phyloP scores from a whole-genome alignment of 169 alveolate genomes.

The Plasmodium vivax region DNA sequence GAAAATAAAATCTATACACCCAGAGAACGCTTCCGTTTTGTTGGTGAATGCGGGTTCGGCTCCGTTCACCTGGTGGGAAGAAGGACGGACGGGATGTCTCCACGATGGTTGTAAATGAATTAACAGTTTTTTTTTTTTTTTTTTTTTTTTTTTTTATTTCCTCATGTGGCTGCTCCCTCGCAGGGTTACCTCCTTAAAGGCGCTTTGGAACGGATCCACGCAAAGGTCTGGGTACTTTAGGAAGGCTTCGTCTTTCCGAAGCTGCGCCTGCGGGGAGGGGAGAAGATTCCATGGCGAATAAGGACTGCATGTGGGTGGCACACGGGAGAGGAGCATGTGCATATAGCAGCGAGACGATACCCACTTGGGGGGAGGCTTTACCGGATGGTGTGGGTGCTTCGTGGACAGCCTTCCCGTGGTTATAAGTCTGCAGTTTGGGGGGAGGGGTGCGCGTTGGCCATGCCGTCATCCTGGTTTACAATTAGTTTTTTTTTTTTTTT shows the following conservation, averaged over 20 bases:
- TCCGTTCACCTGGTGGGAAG: conserved; percentile 27
- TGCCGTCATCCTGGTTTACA: neutral
- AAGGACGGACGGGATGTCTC: neutral
- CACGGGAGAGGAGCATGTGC: too few relatives aligned
- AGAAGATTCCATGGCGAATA: neutral
- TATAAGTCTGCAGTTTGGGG: conserved; percentile 30
- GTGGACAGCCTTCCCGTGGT: conserved; percentile 25
- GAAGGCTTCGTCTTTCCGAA: conserved; percentile 27
- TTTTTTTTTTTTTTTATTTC: neutral
- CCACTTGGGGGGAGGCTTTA: neutral
- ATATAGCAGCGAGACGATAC: neutral
- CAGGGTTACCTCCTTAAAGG: conserved; percentile 22
- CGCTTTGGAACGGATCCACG: conserved; percentile 44
- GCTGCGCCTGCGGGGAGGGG: neutral
- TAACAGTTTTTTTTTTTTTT: too few relatives aligned
- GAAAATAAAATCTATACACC: conserved; percentile 57
- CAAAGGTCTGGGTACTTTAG: neutral
- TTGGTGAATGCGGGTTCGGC: conserved; percentile 43
- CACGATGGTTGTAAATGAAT: neutral
- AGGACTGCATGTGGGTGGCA: neutral
- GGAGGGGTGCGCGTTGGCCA: neutral
- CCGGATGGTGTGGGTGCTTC: conserved; percentile 46
- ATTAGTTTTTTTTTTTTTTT: neutral
- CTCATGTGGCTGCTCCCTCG: neutral
- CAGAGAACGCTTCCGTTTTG: conserved; percentile 11